A percentile compares a stretch with the other conserved stretches of the same genome.
These are phyloP conservation scores for Russula brevipes DNA, from an alignment of 768 basidiomycete species.

Conservation along the genomic window DNA sequence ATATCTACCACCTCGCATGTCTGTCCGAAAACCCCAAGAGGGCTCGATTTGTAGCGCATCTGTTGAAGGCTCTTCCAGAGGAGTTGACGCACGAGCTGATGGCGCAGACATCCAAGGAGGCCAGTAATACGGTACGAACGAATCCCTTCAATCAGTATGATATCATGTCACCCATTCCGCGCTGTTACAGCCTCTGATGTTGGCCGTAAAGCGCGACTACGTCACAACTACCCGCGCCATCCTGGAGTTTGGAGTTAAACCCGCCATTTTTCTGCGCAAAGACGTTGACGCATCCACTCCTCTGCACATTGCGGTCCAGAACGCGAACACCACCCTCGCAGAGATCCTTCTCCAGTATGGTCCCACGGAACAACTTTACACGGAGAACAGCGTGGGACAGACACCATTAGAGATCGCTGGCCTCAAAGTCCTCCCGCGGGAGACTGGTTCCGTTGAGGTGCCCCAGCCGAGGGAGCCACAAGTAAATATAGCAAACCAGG, in stretches of 20 bases:
- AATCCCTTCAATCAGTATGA: conserved; percentile 5
- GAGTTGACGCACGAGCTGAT: conserved; percentile 44
- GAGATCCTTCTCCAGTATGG: conserved; percentile 37
- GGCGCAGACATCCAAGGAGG: conserved; percentile 41
- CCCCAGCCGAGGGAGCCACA: neutral
- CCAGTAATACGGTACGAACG: conserved; percentile 43
- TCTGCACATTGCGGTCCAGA: conserved; percentile 44
- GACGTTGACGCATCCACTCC: conserved; percentile 49
- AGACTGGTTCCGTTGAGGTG: neutral
- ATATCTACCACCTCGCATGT: conserved; percentile 51
- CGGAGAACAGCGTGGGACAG: conserved; percentile 42
- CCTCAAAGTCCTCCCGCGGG: conserved; percentile 18
- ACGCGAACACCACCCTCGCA: conserved; percentile 35
- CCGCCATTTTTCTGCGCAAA: conserved; percentile 35
- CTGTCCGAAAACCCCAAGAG: conserved; percentile 29
- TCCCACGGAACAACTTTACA: conserved; percentile 37
- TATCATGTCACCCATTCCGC: neutral
- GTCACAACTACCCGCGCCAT: conserved; percentile 32
- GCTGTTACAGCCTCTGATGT: conserved; percentile 44
- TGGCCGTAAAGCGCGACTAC: conserved; percentile 41
- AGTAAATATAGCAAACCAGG: neutral
- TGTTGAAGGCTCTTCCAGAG: conserved; percentile 47
- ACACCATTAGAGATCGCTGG: conserved; percentile 31
- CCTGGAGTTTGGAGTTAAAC: conserved; percentile 37
- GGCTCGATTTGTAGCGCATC: conserved; percentile 34